A percentile compares a stretch with the other conserved stretches of the same genome.
Conservation (phyloP, 305 asterid species). For the Fraxinus latifolia region DNA sequence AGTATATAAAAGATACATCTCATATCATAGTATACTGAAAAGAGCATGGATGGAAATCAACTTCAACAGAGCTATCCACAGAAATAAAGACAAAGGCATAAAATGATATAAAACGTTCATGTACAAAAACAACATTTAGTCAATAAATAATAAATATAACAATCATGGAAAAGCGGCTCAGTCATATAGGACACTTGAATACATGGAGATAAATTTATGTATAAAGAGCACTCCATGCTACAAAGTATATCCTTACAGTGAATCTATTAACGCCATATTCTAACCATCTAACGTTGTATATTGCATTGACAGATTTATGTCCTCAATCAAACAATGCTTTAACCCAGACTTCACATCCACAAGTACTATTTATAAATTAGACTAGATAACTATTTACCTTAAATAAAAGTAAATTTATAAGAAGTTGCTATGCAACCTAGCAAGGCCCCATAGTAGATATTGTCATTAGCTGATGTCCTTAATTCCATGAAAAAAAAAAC, state of each 20-base stretch:
- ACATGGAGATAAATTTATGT: background rate
- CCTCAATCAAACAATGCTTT: background rate
- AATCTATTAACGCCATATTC: background rate
- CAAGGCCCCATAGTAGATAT: background rate
- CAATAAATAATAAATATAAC: background rate
- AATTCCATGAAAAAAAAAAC: background rate
- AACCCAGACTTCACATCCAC: background rate
- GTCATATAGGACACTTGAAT: background rate
- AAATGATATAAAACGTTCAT: background rate
- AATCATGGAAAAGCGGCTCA: background rate
- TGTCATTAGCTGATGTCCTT: background rate
- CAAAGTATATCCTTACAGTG: background rate
- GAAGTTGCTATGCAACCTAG: background rate
- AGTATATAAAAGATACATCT: background rate
- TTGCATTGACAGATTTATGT: background rate
- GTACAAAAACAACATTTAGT: background rate
- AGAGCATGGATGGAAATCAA: background rate
- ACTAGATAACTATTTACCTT: background rate
- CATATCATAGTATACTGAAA: background rate
- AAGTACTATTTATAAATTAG: background rate
- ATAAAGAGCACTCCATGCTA: background rate
- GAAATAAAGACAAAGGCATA: background rate
- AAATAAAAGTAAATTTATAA: background rate
- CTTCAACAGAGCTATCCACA: background rate
- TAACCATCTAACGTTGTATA: background rate